phyloP scores from a whole-genome alignment of 345 rosid species.

The Cochlearia excelsa region DNA sequence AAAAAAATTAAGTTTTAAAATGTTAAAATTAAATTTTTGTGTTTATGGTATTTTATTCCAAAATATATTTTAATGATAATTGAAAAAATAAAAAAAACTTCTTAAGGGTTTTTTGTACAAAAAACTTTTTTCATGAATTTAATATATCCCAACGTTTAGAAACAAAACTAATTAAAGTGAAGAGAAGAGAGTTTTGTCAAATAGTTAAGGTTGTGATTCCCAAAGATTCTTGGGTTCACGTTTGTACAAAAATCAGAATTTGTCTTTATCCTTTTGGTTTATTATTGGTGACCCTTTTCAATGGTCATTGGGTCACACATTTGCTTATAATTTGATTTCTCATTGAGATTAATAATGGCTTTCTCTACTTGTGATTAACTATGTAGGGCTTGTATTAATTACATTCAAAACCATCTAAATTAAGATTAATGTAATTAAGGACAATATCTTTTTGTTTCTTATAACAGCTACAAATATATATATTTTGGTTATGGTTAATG shows the following conservation, averaged over 20 bases:
- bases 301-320: conserved; percentile 30
- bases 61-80: too few species aligned
- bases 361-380: conserved; percentile 17
- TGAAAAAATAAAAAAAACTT: too few species aligned
- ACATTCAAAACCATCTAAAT: conserved; percentile 5
- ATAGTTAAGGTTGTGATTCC: conserved; percentile 28
- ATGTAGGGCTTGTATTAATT: conserved; percentile 12
- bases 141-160: conserved; percentile 23
- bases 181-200: conserved; percentile 31
- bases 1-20: too few species aligned
- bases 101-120: too few species aligned
- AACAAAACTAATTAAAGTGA: conserved; percentile 4
- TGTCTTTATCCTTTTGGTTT: conserved; percentile 35
- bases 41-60: too few species aligned
- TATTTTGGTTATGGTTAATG: too few species aligned
- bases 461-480: too few species aligned
- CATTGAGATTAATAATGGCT: conserved; percentile 18
- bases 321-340: conserved; percentile 14
- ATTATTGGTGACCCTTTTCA: conserved; percentile 27
- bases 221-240: conserved; percentile 39
- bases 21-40: too few species aligned
- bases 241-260: conserved; percentile 32
- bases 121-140: too few species aligned
- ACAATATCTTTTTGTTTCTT: too few species aligned
- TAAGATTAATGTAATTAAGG: too few species aligned